Base-by-base conservation (phyloP, 306 rosid genomes). In the Prunus kanzakura region DNA sequence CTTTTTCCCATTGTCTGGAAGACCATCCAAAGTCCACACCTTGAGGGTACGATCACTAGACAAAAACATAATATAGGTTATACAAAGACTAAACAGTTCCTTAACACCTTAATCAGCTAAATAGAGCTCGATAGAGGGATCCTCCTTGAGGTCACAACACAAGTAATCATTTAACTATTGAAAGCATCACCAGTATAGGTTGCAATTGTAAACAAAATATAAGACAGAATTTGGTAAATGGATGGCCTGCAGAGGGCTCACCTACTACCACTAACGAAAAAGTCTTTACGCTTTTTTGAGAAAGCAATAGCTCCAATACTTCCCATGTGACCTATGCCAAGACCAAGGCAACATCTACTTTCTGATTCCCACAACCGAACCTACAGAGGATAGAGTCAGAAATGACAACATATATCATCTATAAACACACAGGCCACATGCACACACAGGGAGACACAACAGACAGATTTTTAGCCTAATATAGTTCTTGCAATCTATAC, bases 261-360 rank as follows among this genome's bases (percentile, higher is more conserved):
- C 98, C 97, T 83, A 72, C 98, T 92, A 80, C 98, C 98, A 83
- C 98, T 90, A 67, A 95, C 90, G 78, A 95, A 95, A 87, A 95
- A 95, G 78, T 89, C 89, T n/a, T 73, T 78, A 46, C 71, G 82
- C 82, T 82, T 88, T 82, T 84, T 95, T 41, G 97, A 92, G 78
- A 95, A 95, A 62, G 97, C 93, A 85, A 95, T 43, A 2, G 97
- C 97, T 83, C 97, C 98, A 69, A 95, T 89, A 61, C 97, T 91
- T 71, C 96, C 96, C 91, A 84, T 87, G 76, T 95, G 98, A 73
- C 98, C 97, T 56, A 70, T 64, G 6, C 98, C 97, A 72, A 89
- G 80, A 77, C 98, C 98, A 83, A 90, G 29, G 81, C 98, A 95
- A 71, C 86, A 80, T 83, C 84, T 79, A 71, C 88, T 87, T 89